phyloP scores from a whole-genome alignment of 148 eudicot species.

The Amaranthus palmeri region DNA sequence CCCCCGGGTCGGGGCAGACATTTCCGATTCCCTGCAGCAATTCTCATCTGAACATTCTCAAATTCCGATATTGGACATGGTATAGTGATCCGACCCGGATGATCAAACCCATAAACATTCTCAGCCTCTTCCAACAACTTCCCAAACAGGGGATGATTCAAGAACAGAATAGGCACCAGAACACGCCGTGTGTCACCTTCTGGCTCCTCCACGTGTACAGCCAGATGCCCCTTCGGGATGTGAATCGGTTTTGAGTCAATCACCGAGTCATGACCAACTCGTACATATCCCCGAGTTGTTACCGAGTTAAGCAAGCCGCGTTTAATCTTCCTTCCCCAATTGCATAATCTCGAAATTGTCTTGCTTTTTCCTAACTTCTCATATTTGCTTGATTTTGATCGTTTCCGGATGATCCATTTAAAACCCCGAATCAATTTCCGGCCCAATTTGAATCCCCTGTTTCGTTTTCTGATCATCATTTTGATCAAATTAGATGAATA shows the following conservation, averaged over 20 bases:
- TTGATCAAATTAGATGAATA: not conserved
- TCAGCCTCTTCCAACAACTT: conserved; percentile 59
- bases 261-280: conserved; percentile 31
- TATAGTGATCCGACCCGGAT: conserved; percentile 74
- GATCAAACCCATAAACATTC: conserved; percentile 58
- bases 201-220: conserved; percentile 63
- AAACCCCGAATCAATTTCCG: conserved; percentile 38
- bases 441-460: conserved; percentile 39
- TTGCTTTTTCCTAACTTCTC: conserved; percentile 19
- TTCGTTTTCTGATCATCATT: conserved; percentile 14
- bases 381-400: conserved; percentile 19
- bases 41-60: conserved; percentile 46
- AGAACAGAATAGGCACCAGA: conserved; percentile 66
- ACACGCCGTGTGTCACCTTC: conserved; percentile 48
- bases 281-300: conserved; percentile 26
- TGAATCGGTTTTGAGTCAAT: conserved; percentile 7
- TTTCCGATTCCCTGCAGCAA: conserved; percentile 34
- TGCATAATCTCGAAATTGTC: conserved; percentile 29
- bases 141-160: conserved; percentile 76
- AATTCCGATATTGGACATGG: conserved; percentile 70
- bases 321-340: conserved; percentile 38
- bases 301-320: conserved; percentile 22
- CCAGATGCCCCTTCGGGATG: conserved; percentile 77
- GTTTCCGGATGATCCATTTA: conserved; percentile 28
- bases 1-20: conserved; percentile 19